Evolutionary conservation across 495 filamentous ascomycete species (phyloP).

Genomic region (Xylaria nigripes): DNA sequence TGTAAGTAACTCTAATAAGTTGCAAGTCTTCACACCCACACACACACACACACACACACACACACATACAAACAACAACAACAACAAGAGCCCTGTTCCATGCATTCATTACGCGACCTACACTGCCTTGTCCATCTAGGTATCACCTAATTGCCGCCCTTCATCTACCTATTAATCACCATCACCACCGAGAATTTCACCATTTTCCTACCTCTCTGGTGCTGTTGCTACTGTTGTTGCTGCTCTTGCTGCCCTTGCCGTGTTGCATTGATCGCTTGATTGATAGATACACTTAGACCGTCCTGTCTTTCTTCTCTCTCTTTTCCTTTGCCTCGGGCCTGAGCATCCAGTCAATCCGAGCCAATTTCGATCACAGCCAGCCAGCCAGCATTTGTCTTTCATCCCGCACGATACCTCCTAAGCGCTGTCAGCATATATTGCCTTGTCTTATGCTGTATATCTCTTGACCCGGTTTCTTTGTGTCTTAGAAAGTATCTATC

Average conservation of each 20-base stretch:
- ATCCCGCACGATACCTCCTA: slow-evolving; percentile 1
- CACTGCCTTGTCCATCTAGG: neutral
- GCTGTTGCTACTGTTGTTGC: neutral
- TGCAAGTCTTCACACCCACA: no score
- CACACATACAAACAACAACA: no score
- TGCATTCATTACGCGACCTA: neutral
- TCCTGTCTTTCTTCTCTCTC: neutral
- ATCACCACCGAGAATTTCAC: neutral
- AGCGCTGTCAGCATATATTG: slow-evolving; percentile 5
- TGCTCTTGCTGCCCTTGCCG: neutral
- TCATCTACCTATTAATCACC: neutral
- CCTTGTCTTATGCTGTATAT: slow-evolving; percentile 1
- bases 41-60: no score
- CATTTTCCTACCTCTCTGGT: neutral
- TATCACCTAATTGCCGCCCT: neutral
- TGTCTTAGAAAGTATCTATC: neutral
- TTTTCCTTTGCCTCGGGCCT: neutral
- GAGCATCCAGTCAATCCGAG: neutral
- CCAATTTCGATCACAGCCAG: neutral
- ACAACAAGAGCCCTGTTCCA: slow-evolving; percentile 5
- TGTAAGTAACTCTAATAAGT: no score
- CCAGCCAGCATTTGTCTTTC: slow-evolving; percentile 4
- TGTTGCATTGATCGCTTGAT: slow-evolving; percentile 10
- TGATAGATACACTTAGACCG: neutral
- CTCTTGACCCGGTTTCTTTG: slow-evolving; percentile 1